Base-by-base conservation (phyloP, 768 basidiomycete species). In the Gloeostereum incarnatum region DNA sequence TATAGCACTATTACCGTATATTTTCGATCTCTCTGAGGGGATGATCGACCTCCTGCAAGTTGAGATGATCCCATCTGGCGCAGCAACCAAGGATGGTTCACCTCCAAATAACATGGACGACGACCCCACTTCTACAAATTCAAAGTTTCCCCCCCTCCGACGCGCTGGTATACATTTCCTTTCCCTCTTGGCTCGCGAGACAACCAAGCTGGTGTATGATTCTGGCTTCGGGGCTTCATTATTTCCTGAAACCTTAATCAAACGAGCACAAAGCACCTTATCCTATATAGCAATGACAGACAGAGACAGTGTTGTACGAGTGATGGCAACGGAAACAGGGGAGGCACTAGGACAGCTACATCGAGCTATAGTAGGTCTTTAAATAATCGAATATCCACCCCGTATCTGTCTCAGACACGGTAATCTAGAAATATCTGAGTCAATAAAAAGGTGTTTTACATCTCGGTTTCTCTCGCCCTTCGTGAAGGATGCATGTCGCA, bases 401-500 rank as follows among this genome's bases (percentile, higher is more conserved):
- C 89, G 88, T 90, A 93, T 91, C 90, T 93, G 89, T 93, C 89
- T 75, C 80, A 82, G 66, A 66, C 62, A 65, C 63, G 61, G 77
- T 62, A 46, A 52, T 62, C 73, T 85, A 53, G 42, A 58, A 61
- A 66, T 63, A 74, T 62, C 76, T 78, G 78, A 84, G 88, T 90
- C 90, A 91, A 82, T 76, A 62, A 46, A 68, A 81, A 70, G 85
- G 78, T 64, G 67, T 41, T 45, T 47, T 73, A 40, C 31, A 58
- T 82, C 19, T 84, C 49, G 83, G 80, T 81, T 71, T 56, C 25
- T 34, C 34, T 20, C 33, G 19, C 14, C 5, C 14, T 34, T n/a
- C n/a, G n/a, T n/a, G n/a, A n/a, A n/a, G 33, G n/a, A n/a, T 14
- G 19, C 33, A 17, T 20, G 13, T 9, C 19, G 7, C 33, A 44